Conservation (phyloP, 2,329 filamentous ascomycete species). For the Fonsecaea pugnacius region DNA sequence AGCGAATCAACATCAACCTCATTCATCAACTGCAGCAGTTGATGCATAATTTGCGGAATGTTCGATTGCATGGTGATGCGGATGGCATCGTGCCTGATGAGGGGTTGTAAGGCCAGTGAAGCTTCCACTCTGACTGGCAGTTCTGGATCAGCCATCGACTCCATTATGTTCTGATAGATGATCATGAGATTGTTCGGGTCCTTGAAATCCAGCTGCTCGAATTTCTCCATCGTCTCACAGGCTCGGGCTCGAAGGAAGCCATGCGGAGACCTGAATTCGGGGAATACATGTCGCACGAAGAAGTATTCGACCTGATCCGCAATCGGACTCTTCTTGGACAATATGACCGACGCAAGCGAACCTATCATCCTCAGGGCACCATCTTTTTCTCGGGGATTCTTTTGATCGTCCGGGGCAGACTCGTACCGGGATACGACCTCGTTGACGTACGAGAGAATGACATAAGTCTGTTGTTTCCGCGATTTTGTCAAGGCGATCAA, state of each 20-base stretch:
- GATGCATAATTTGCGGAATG: constrained; percentile 99
- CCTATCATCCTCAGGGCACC: constrained; percentile 97
- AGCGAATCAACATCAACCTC: constrained; percentile 97
- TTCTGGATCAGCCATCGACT: constrained; percentile 93
- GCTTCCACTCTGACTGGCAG: constrained; percentile 94
- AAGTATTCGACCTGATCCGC: constrained; percentile 98
- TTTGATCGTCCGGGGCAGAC: constrained; percentile 78
- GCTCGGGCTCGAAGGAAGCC: constrained; percentile 92
- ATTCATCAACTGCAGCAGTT: constrained; percentile 93
- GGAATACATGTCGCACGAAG: constrained; percentile 96
- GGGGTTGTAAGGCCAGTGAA: constrained; percentile 87
- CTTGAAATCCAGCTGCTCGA: constrained; percentile 95
- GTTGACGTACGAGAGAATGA: constrained; percentile 93
- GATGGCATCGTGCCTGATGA: constrained; percentile 94
- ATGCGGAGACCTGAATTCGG: constrained; percentile 89
- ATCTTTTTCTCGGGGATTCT: constrained; percentile 94
- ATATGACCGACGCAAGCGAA: constrained; percentile 87
- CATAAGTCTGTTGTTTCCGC: constrained; percentile 92
- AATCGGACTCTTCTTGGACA: constrained; percentile 98
- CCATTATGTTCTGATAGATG: constrained; percentile 95
- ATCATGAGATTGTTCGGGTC: constrained; percentile 92
- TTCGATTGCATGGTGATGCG: constrained; percentile 94
- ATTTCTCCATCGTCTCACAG: constrained; percentile 97
- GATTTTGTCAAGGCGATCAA: constrained; percentile 91
- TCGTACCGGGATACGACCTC: constrained; percentile 93